Evolutionary conservation across 352 stramenopile genomes (phyloP).

Genomic region (Phytopythium kandeliae): DNA sequence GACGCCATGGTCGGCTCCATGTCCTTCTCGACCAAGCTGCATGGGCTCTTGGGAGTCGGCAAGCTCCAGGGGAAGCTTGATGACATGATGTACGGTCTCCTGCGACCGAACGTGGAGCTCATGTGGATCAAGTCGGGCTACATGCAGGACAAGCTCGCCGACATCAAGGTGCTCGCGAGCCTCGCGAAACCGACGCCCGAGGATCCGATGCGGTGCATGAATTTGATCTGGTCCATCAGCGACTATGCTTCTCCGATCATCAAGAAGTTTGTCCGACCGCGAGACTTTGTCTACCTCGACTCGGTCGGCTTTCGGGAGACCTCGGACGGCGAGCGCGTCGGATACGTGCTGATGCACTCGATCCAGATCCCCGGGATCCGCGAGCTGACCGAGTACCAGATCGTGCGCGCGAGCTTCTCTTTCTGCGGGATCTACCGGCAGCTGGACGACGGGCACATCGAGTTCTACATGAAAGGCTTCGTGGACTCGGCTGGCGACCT

Average conservation of each 20-base stretch:
- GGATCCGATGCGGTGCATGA: constrained; percentile 30
- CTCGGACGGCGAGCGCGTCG: constrained; percentile 18
- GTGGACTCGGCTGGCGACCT: constrained; percentile 10
- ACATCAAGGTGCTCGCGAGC: constrained; percentile 35
- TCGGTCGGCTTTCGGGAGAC: constrained; percentile 18
- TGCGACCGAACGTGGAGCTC: constrained; percentile 20
- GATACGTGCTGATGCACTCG: constrained; percentile 24
- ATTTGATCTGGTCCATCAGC: constrained; percentile 16
- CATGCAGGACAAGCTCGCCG: constrained; percentile 35
- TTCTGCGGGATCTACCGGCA: constrained; percentile 17
- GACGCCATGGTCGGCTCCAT: constrained; percentile 17
- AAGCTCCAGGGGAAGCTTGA: constrained; percentile 24
- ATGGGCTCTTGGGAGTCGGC: constrained; percentile 18
- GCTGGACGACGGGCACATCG: constrained; percentile 2
- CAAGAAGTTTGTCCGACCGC: constrained; percentile 7
- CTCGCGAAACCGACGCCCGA: constrained; percentile 25
- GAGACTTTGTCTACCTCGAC: constrained; percentile 25
- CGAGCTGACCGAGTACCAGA: constrained; percentile 6
- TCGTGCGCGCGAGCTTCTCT: constrained; percentile 18
- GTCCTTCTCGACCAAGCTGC: constrained; percentile 19
- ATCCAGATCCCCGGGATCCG: constrained; percentile 10
- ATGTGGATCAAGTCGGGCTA: constrained; percentile 35
- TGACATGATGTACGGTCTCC: constrained; percentile 31
- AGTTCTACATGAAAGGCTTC: constrained; percentile 12
- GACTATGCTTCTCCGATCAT: constrained; percentile 19